phyloP scores from a whole-genome alignment of 73 alveolate genomes.

The Blepharisma japonicum region DNA sequence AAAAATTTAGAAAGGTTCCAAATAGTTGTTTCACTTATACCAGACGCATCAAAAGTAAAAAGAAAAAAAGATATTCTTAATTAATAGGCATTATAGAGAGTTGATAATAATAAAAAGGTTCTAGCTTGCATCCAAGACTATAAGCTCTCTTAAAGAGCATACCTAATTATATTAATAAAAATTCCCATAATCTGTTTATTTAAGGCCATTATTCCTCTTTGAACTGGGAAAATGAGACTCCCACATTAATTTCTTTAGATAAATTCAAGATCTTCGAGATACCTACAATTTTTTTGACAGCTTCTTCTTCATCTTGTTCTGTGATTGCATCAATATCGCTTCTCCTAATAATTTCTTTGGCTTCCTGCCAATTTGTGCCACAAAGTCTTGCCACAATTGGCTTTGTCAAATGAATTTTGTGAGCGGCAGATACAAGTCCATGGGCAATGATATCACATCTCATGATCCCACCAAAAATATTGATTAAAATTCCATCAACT shows the following conservation, averaged over 20 bases:
- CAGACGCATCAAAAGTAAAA: too few species aligned
- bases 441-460: slow-evolving; percentile 73
- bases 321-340: slow-evolving; percentile 68
- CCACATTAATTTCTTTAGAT: not conserved
- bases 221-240: too few species aligned
- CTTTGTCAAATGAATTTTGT: slow-evolving; percentile 50
- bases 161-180: too few species aligned
- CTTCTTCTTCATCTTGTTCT: slow-evolving; percentile 72
- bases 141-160: too few species aligned
- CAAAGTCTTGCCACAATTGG: slow-evolving; percentile 77
- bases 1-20: too few species aligned
- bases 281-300: slow-evolving; percentile 69
- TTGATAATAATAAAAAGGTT: too few species aligned
- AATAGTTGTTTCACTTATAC: too few species aligned
- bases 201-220: too few species aligned
- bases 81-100: too few species aligned
- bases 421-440: slow-evolving; percentile 73
- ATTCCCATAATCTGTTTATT: too few species aligned
- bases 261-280: not conserved
- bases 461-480: slow-evolving; percentile 92
- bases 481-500: slow-evolving; percentile 89
- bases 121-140: too few species aligned
- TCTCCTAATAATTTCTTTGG: slow-evolving; percentile 64
- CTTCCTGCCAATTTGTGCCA: slow-evolving; percentile 77
- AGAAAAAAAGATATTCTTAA: too few species aligned